Evolutionary conservation across 2,329 filamentous ascomycete genomes (phyloP).

Genomic region (Chaetomiaceae sp.): DNA sequence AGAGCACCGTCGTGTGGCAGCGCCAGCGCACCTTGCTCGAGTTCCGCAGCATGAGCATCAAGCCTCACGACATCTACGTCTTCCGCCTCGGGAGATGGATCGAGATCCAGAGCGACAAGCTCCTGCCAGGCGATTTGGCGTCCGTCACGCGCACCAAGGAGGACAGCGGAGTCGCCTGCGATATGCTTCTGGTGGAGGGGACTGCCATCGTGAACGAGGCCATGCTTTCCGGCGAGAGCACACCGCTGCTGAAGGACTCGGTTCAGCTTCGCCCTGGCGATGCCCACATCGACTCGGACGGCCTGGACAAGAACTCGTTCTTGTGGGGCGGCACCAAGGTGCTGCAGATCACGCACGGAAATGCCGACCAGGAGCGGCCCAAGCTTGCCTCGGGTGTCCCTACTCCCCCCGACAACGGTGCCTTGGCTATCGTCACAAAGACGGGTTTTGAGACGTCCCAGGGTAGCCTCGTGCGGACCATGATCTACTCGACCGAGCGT

Average conservation of each 20-base stretch:
- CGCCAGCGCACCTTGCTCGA: conserved; percentile 91
- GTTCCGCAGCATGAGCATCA: conserved; percentile 99
- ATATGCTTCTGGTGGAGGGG: conserved; percentile 92
- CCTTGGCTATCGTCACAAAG: conserved; percentile 90
- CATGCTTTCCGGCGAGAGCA: conserved; percentile 98
- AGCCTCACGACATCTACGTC: conserved; percentile 92
- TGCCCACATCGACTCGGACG: conserved; percentile 76
- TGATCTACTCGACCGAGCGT: conserved; percentile 99
- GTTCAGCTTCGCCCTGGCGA: conserved; percentile 83
- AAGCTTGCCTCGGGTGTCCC: conserved; percentile 72
- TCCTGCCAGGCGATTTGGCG: conserved; percentile 88
- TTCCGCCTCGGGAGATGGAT: conserved; percentile 84
- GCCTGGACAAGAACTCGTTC: conserved; percentile 93
- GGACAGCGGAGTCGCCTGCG: conserved; percentile 92
- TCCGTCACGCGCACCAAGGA: conserved; percentile 94
- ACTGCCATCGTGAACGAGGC: conserved; percentile 98
- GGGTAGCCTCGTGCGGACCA: conserved; percentile 93
- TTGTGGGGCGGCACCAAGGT: conserved; percentile 98
- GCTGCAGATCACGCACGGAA: conserved; percentile 87
- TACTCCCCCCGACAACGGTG: conserved; percentile 85
- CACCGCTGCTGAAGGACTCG: conserved; percentile 92
- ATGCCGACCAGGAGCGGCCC: conserved; percentile 65
- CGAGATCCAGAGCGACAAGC: conserved; percentile 82
- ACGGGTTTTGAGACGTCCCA: conserved; percentile 99
- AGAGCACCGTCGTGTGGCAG: conserved; percentile 99